Percentiles rank a stretch among this genome's conserved stretches.
phyloP scores from a whole-genome alignment of 257 asterid genomes.

The Mitragyna speciosa region DNA sequence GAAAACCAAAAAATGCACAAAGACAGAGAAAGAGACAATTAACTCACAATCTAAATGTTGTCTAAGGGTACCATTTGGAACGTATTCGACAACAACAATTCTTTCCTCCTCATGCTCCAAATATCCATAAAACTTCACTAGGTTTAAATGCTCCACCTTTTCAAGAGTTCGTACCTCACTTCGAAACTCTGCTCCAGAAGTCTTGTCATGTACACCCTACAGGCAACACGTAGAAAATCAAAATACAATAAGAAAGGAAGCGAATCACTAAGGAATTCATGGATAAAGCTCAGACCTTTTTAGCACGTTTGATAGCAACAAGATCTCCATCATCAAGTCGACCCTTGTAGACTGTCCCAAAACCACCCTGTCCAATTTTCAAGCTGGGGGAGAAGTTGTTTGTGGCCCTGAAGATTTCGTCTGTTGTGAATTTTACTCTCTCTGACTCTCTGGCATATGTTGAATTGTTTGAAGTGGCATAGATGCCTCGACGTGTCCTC shows the following conservation, averaged over 20 bases:
- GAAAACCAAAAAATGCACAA: not conserved
- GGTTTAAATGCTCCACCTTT: conserved; percentile 74
- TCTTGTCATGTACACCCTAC: conserved; percentile 71
- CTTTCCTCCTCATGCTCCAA: conserved; percentile 82
- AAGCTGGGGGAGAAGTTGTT: conserved; percentile 74
- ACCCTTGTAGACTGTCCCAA: conserved; percentile 92
- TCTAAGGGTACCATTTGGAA: conserved; percentile 85
- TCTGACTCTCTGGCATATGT: conserved; percentile 45
- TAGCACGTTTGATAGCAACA: conserved; percentile 92
- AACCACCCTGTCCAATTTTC: conserved; percentile 96
- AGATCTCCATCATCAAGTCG: conserved; percentile 65
- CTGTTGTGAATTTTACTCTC: conserved; percentile 56
- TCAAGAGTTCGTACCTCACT: conserved; percentile 79
- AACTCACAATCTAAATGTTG: conserved; percentile 91
- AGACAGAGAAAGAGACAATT: not conserved
- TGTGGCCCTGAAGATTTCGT: conserved; percentile 75
- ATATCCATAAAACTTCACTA: conserved; percentile 76
- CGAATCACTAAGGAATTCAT: not conserved
- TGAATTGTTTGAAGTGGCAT: conserved; percentile 57
- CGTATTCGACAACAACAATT: conserved; percentile 85
- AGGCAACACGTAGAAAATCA: not conserved
- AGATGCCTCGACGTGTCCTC: conserved; percentile 51
- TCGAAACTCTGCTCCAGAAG: conserved; percentile 64
- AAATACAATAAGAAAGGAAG: not conserved
- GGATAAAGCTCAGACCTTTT: conserved; percentile 51